These are phyloP conservation scores for Lenwebbia sp. DNA, from an alignment of 345 rosid species.

Conservation along the genomic window DNA sequence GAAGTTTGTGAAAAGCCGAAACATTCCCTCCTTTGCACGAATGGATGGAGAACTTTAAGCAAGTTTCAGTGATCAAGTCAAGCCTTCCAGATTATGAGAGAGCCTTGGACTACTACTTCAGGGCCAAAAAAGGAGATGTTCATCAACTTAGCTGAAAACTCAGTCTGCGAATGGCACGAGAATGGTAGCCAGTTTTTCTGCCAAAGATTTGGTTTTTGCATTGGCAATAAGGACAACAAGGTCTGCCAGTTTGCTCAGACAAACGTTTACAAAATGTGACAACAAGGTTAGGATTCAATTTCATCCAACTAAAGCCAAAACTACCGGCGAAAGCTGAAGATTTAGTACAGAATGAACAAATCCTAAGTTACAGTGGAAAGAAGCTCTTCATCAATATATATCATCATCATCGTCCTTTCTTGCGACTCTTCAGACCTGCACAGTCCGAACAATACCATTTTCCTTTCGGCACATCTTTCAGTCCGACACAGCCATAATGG, in stretches of 20 bases:
- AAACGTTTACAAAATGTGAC: background rate
- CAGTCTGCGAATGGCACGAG: background rate
- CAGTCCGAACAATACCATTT: slow-evolving; percentile 93
- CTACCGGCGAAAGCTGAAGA: background rate
- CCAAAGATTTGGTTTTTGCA: background rate
- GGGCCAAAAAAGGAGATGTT: background rate
- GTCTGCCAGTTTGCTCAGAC: background rate
- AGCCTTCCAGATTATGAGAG: background rate
- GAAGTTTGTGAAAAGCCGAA: background rate
- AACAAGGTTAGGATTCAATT: background rate
- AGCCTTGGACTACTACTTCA: background rate
- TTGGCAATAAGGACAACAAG: background rate
- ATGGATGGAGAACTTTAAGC: slow-evolving; percentile 7
- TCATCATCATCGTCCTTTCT: slow-evolving; percentile 46
- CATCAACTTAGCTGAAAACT: background rate
- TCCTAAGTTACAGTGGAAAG: background rate
- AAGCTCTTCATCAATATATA: background rate
- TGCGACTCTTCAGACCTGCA: slow-evolving; percentile 50
- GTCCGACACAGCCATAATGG: slow-evolving; percentile 87
- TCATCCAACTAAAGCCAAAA: background rate
- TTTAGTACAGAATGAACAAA: background rate
- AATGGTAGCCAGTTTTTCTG: background rate
- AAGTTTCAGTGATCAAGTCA: background rate
- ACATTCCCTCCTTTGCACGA: slow-evolving; percentile 2
- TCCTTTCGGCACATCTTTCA: slow-evolving; percentile 84